phyloP scores from a whole-genome alignment of 768 basidiomycete genomes.

The Lactarius hengduanensis region DNA sequence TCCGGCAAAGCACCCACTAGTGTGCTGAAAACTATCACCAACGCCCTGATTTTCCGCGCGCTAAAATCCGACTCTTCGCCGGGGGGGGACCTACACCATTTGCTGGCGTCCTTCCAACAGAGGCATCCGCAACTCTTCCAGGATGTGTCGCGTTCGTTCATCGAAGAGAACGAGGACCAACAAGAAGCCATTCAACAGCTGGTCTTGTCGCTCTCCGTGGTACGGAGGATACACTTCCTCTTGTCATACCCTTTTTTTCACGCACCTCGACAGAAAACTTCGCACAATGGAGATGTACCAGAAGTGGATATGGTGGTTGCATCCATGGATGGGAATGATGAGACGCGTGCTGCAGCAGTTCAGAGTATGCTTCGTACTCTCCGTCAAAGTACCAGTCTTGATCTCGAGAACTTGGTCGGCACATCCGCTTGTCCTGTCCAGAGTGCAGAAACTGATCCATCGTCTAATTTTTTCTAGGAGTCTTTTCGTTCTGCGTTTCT shows the following conservation, averaged over 20 bases:
- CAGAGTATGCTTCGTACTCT: conserved; percentile 50
- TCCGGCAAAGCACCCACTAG: background rate
- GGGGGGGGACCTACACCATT: conserved; percentile 20
- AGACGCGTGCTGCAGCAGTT: conserved; percentile 59
- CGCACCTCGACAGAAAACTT: conserved; percentile 16
- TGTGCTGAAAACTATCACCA: conserved; percentile 18
- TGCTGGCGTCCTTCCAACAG: conserved; percentile 64
- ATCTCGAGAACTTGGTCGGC: conserved; percentile 46
- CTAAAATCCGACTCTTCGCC: conserved; percentile 11
- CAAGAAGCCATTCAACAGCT: conserved; percentile 52
- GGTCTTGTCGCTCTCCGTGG: conserved; percentile 57
- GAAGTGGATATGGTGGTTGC: conserved; percentile 46
- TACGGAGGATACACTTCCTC: conserved; percentile 33
- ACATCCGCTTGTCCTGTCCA: background rate
- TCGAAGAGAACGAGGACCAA: conserved; percentile 34
- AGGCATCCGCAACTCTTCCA: conserved; percentile 56
- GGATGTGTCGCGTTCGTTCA: conserved; percentile 40
- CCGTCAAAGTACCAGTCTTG: conserved; percentile 31
- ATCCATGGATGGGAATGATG: conserved; percentile 60
- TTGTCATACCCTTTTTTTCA: conserved; percentile 2
- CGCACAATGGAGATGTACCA: conserved; percentile 9
- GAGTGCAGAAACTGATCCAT: background rate
- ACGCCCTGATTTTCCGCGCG: conserved; percentile 25
- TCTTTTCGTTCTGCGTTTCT: conserved; percentile 63
- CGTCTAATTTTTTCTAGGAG: conserved; percentile 38